These are phyloP conservation scores for Vigna trinervia DNA, from an alignment of 306 rosid species.

Conservation along the genomic window DNA sequence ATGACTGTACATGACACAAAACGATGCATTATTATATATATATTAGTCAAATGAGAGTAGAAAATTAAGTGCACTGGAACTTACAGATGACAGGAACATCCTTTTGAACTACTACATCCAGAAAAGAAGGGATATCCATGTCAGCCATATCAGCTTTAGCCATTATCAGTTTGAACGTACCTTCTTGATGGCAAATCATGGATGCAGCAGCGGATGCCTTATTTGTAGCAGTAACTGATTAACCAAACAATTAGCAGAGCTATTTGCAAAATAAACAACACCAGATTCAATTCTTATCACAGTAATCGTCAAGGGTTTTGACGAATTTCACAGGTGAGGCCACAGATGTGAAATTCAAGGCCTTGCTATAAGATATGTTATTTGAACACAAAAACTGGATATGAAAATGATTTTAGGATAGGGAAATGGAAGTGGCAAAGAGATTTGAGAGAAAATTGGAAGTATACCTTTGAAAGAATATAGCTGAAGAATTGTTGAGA, in stretches of 20 bases:
- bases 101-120: constrained; percentile 25
- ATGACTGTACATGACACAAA: constrained; percentile 43
- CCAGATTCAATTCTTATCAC: neutral
- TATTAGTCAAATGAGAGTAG: neutral
- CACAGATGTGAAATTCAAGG: too few species aligned
- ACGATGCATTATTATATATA: neutral
- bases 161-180: constrained; percentile 52
- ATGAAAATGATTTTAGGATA: too few species aligned
- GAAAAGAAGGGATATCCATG: constrained; percentile 36
- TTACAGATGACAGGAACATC: constrained; percentile 58
- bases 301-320: neutral
- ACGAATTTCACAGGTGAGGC: neutral
- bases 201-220: constrained; percentile 55
- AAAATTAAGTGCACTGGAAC: constrained; percentile 21
- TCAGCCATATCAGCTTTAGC: constrained; percentile 54
- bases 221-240: constrained; percentile 50
- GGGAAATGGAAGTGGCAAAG: neutral
- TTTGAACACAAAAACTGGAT: too few species aligned
- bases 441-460: neutral
- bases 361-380: too few species aligned
- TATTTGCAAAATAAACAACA: neutral
- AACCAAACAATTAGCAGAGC: neutral
- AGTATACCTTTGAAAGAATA: constrained; percentile 56
- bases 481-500: constrained; percentile 49
- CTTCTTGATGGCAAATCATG: constrained; percentile 44